phyloP scores from a whole-genome alignment of 768 basidiomycete species.

The Rhizopogon roseolus region DNA sequence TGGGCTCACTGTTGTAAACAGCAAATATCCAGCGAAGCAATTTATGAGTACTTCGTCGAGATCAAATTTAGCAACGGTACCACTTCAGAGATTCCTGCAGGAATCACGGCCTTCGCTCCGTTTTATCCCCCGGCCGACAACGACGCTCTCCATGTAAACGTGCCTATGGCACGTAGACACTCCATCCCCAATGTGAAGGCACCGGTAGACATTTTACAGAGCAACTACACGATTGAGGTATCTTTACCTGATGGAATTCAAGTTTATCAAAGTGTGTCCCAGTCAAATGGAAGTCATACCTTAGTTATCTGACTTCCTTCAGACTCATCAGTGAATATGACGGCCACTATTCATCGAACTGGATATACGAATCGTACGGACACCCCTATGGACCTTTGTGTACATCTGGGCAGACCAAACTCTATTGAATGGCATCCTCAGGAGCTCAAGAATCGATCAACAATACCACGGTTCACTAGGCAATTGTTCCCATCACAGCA shows the following conservation, averaged over 20 bases:
- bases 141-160: neutral
- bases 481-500: neutral
- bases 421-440: neutral
- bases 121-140: neutral
- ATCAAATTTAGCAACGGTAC: slow-evolving; percentile 14
- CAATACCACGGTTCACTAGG: neutral
- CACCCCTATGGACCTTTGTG: neutral
- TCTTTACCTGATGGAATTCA: too few species aligned
- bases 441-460: neutral
- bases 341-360: neutral
- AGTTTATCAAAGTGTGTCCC: neutral
- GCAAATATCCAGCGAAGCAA: slow-evolving; percentile 1
- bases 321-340: neutral
- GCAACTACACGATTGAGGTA: slow-evolving; percentile 6
- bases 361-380: slow-evolving; percentile 6
- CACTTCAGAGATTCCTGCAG: slow-evolving; percentile 1
- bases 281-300: neutral
- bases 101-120: slow-evolving; percentile 1
- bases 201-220: neutral
- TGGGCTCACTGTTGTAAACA: neutral
- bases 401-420: neutral
- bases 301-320: neutral
- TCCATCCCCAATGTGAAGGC: neutral
- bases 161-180: neutral
- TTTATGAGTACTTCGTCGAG: slow-evolving; percentile 16